phyloP scores from a whole-genome alignment of 163 green algal genomes.

The Chlorella variabilis region DNA sequence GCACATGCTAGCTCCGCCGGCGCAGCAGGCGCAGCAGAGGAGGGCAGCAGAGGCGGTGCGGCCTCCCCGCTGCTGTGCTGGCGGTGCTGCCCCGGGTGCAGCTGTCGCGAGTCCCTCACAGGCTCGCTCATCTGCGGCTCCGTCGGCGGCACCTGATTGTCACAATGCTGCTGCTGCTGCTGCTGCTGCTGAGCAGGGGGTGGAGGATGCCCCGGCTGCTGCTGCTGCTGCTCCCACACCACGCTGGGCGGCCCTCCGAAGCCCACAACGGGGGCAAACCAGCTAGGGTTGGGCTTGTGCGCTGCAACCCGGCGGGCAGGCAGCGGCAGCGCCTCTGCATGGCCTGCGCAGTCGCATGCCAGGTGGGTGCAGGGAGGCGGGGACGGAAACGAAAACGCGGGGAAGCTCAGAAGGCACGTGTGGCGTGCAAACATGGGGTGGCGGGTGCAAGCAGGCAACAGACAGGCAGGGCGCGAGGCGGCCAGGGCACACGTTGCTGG shows the following conservation, averaged over 20 bases:
- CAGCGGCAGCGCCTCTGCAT: neutral
- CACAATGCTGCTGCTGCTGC: neutral
- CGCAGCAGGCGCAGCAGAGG: neutral
- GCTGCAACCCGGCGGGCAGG: neutral
- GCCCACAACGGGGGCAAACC: slow-evolving; percentile 18
- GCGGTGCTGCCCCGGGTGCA: neutral
- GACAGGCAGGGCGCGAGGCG: too few relatives aligned
- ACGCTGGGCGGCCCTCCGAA: slow-evolving; percentile 11
- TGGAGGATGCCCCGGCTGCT: neutral
- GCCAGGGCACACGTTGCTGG: too few relatives aligned
- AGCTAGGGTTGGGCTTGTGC: slow-evolving; percentile 14
- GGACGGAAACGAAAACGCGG: too few relatives aligned
- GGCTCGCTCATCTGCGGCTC: neutral
- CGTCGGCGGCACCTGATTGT: neutral
- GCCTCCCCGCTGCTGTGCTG: neutral
- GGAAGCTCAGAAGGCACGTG: too few relatives aligned
- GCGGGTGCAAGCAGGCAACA: too few relatives aligned
- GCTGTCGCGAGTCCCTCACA: neutral
- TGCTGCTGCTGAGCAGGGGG: neutral
- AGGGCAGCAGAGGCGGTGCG: neutral
- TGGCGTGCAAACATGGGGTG: too few relatives aligned
- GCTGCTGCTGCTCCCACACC: slow-evolving; percentile 25
- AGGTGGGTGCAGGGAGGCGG: too few relatives aligned
- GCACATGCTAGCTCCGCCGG: neutral
- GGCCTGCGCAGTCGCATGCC: neutral